These are phyloP conservation scores for Calonectria leucothoes DNA, from an alignment of 2,329 filamentous ascomycete genomes.

Conservation along the genomic window DNA sequence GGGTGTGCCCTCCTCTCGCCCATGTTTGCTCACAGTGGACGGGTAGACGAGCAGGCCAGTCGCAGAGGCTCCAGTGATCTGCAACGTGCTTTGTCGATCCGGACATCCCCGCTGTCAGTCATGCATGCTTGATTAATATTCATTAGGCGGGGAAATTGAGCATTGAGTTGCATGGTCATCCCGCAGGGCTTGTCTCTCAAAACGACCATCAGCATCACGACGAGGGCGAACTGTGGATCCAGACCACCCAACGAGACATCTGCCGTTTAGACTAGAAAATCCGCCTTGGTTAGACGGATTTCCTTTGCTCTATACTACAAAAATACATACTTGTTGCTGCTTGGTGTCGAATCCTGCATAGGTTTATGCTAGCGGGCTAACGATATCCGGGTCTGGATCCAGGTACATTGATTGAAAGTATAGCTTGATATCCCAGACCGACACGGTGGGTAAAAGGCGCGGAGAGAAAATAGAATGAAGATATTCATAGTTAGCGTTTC, in stretches of 20 bases:
- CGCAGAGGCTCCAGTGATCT: not conserved
- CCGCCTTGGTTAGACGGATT: not conserved
- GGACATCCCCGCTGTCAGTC: not conserved
- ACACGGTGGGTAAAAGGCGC: too few species aligned
- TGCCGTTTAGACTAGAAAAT: not conserved
- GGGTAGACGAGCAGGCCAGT: not conserved
- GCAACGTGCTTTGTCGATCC: not conserved
- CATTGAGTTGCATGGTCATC: not conserved
- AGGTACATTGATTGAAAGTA: not conserved
- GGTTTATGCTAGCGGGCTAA: not conserved
- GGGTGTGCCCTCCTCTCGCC: not conserved
- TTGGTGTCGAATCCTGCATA: not conserved
- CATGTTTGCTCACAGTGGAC: not conserved
- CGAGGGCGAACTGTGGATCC: not conserved
- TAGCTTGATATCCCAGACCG: too few species aligned
- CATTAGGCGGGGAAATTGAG: not conserved
- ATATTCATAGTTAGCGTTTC: not conserved
- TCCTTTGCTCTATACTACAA: not conserved
- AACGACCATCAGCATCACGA: not conserved
- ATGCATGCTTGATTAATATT: not conserved
- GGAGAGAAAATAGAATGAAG: not conserved
- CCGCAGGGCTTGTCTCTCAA: not conserved
- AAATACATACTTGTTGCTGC: not conserved
- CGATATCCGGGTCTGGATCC: not conserved
- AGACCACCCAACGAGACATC: not conserved